Evolutionary conservation across 2,329 filamentous ascomycete species (phyloP).

Genomic region (Penicillium paneum): DNA sequence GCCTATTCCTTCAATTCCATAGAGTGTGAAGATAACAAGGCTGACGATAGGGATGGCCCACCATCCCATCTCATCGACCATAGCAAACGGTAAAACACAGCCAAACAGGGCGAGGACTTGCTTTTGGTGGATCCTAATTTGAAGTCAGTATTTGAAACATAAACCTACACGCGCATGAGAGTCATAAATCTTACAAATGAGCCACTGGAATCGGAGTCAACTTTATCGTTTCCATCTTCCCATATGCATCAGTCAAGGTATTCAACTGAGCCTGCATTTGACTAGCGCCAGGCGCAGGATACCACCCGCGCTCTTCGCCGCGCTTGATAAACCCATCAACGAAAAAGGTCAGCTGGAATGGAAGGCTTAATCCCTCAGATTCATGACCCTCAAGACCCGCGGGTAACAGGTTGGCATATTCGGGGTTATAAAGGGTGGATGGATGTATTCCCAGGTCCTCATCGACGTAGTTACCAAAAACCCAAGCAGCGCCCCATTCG

Average conservation of each 20-base stretch:
- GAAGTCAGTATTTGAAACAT: background rate
- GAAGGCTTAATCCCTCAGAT: constrained; percentile 57
- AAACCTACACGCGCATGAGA: background rate
- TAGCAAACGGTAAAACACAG: constrained; percentile 60
- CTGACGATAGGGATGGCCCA: constrained; percentile 59
- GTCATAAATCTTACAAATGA: constrained; percentile 45
- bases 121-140: constrained; percentile 56
- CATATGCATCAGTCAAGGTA: constrained; percentile 56
- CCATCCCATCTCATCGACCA: constrained; percentile 62
- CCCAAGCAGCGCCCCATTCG: constrained; percentile 56
- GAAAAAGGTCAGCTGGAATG: constrained; percentile 59
- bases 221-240: constrained; percentile 63
- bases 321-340: constrained; percentile 60
- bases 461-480: constrained; percentile 23
- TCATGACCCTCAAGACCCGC: constrained; percentile 53
- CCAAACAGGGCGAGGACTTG: constrained; percentile 62
- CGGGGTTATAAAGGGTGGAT: constrained; percentile 39
- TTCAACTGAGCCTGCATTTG: constrained; percentile 60
- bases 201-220: constrained; percentile 63
- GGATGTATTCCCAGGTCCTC: constrained; percentile 32
- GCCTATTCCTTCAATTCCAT: constrained; percentile 63
- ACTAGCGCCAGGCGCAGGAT: constrained; percentile 57
- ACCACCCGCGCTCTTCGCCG: constrained; percentile 56
- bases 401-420: constrained; percentile 53
- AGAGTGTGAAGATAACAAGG: constrained; percentile 61